These are phyloP conservation scores for Cinnamomum micranthum DNA, from an alignment of 164 flowering plant genomes.

Conservation along the genomic window DNA sequence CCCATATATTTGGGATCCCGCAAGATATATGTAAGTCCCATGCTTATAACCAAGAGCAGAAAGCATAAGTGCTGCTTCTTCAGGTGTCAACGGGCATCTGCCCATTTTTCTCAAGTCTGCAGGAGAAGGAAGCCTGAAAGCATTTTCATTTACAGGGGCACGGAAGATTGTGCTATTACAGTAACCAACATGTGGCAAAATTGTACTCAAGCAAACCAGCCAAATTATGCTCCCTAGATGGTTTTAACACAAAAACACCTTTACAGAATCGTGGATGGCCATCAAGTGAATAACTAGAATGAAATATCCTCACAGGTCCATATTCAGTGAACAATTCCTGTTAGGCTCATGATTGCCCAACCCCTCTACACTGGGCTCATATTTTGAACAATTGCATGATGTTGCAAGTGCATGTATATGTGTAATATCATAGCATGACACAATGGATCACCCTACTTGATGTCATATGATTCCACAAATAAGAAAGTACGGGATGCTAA, in stretches of 20 bases:
- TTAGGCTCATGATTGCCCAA: background rate
- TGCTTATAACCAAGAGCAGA: slow-evolving; percentile 68
- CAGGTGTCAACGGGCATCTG: slow-evolving; percentile 93
- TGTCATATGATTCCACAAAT: background rate
- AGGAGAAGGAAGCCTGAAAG: slow-evolving; percentile 60
- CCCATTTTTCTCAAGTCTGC: slow-evolving; percentile 61
- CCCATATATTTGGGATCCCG: slow-evolving; percentile 85
- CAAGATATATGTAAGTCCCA: slow-evolving; percentile 71
- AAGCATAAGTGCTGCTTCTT: slow-evolving; percentile 93
- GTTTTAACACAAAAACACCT: background rate
- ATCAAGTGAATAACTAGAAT: background rate
- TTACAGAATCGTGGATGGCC: background rate
- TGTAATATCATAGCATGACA: background rate
- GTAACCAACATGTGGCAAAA: background rate
- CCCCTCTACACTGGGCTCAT: background rate
- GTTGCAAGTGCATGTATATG: too few species aligned
- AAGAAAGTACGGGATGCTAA: background rate
- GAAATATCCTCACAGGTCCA: background rate
- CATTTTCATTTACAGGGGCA: slow-evolving; percentile 2
- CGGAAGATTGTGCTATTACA: background rate
- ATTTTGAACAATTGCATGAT: background rate
- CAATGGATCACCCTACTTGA: background rate
- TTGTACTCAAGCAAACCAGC: background rate
- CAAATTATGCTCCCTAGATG: background rate
- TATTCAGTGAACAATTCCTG: too few species aligned